phyloP scores from a whole-genome alignment of 2,329 filamentous ascomycete genomes.

The Pyricularia pennisetigena region DNA sequence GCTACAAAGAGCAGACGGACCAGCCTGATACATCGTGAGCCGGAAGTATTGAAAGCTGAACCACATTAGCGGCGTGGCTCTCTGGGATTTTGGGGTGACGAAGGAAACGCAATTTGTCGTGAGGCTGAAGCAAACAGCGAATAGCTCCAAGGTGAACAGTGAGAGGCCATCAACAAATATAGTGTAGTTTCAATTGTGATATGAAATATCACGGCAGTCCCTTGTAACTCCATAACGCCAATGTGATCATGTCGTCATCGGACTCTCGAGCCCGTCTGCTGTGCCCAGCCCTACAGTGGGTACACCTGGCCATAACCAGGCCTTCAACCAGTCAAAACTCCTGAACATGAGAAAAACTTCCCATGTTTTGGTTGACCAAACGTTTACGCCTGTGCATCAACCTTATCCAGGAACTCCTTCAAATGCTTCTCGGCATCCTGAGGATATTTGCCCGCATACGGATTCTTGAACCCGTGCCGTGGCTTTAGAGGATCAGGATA shows the following conservation, averaged over 20 bases:
- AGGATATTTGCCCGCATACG: constrained; percentile 14
- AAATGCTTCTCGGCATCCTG: constrained; percentile 28
- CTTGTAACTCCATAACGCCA: neutral
- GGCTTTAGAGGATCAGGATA: constrained; percentile 38
- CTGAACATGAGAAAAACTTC: neutral
- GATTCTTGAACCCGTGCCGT: constrained; percentile 18
- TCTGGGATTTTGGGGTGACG: neutral
- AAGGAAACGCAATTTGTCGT: neutral
- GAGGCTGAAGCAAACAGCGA: neutral
- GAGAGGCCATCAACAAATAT: neutral
- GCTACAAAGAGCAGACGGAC: neutral
- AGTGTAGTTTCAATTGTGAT: neutral
- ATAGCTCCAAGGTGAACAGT: neutral
- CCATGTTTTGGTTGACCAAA: neutral
- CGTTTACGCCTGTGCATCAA: neutral
- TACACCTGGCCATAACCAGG: neutral
- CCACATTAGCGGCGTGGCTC: neutral
- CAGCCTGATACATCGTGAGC: neutral
- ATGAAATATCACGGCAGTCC: neutral
- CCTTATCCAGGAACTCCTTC: constrained; percentile 10
- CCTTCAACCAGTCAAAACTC: neutral
- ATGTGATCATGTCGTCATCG: neutral
- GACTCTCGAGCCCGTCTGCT: neutral
- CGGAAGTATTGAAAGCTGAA: neutral
- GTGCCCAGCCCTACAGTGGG: neutral